Percentiles rank a stretch among this genome's conserved stretches.
Conservation (phyloP, 1,284 basidiomycete genomes). For the Abortiporus biennis region DNA sequence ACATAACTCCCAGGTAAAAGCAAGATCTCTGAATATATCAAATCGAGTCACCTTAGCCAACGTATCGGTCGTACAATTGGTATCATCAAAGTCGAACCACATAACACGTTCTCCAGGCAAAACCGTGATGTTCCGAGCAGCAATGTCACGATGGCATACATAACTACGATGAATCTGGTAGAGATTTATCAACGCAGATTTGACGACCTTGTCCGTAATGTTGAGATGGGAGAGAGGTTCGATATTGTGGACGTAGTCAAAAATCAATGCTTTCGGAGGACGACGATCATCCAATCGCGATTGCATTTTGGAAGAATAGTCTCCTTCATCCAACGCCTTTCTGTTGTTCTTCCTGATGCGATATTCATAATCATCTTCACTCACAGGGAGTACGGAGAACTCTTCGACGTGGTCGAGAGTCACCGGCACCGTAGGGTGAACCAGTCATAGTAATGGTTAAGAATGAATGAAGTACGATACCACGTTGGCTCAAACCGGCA, state of each 20-base stretch:
- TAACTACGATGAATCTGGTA: neutral
- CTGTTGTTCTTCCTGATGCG: neutral
- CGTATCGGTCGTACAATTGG: neutral
- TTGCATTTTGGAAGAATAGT: neutral
- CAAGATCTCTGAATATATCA: no score
- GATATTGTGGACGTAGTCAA: no score
- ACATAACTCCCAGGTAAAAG: no score
- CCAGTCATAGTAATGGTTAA: neutral
- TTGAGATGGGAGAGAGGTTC: no score
- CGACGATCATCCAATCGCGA: neutral
- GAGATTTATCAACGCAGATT: neutral
- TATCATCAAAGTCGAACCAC: conserved; percentile 1
- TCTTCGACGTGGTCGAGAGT: neutral
- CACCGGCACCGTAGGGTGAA: no score
- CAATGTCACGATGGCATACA: neutral
- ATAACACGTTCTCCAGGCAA: neutral
- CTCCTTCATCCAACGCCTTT: neutral
- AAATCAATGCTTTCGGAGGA: neutral
- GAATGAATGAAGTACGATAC: neutral
- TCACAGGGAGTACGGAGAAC: neutral
- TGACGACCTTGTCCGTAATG: neutral
- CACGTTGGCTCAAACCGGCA: neutral
- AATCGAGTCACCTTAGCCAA: no score
- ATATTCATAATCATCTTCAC: neutral
- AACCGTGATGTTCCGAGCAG: neutral